phyloP scores from a whole-genome alignment of 441 rosid species.

The Arabidopsis lyrata region DNA sequence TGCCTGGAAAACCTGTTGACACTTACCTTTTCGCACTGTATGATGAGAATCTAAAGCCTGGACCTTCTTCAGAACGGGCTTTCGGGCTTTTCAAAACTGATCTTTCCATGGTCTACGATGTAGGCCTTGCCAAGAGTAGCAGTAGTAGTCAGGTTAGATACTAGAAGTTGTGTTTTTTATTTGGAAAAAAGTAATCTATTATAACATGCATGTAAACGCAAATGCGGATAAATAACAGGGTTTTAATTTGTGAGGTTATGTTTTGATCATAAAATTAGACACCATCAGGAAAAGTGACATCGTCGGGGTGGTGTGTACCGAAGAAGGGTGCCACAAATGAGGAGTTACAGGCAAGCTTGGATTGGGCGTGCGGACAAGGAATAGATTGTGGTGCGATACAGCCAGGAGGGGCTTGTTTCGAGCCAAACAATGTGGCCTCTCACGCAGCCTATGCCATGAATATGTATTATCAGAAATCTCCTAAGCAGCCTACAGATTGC shows the following conservation, averaged over 20 bases:
- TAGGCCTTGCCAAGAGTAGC: conserved; percentile 70
- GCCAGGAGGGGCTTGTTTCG: conserved; percentile 88
- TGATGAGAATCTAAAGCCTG: conserved; percentile 82
- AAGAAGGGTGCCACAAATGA: conserved; percentile 57
- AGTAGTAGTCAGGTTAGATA: conserved; percentile 53
- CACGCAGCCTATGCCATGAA: conserved; percentile 96
- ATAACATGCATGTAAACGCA: conserved; percentile 13
- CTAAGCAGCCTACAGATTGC: conserved; percentile 65
- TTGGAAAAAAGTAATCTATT: neutral
- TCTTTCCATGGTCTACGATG: conserved; percentile 74
- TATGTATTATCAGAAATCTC: conserved; percentile 70
- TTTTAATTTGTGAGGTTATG: conserved; percentile 13
- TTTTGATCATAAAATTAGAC: conserved; percentile 50
- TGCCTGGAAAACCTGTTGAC: conserved; percentile 94
- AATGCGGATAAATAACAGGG: neutral
- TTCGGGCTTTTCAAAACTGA: conserved; percentile 84
- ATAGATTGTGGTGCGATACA: conserved; percentile 79
- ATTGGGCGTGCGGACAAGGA: conserved; percentile 86
- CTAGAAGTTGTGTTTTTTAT: neutral
- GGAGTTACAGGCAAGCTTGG: conserved; percentile 75
- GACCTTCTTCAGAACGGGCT: conserved; percentile 82
- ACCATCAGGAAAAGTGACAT: conserved; percentile 59
- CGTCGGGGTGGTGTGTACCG: conserved; percentile 74
- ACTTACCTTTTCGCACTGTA: conserved; percentile 90
- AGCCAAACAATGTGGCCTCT: conserved; percentile 69